Base-by-base conservation (phyloP, 768 basidiomycete species). In the Russula vinacea region DNA sequence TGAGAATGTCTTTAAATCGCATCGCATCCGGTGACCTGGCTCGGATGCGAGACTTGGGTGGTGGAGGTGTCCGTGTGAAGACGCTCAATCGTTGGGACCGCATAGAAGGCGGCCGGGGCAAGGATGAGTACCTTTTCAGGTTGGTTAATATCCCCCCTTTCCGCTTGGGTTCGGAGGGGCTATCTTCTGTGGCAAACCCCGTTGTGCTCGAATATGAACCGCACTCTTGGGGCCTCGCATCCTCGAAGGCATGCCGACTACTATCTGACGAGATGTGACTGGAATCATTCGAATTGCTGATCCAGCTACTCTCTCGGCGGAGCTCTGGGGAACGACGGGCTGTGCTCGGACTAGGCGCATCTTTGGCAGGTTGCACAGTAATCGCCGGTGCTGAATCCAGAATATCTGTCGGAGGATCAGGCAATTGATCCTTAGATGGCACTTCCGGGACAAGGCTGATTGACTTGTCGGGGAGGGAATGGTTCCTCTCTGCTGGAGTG, bases 31-130 rank as follows among this genome's bases (percentile, higher is more conserved):
- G 90, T 72, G 83, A 78, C 14, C 73, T 57, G 24, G 76, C 73
- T 49, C 71, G 79, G n/a, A 73, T 73, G 62, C 69, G 78, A 24
- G 70, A 73, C 33, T 70, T 69, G 42, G 69, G 69, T 11, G 64
- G 70, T 17, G 71, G 70, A 4, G 71, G 65, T 10, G 70, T 64
- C 22, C 70, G 60, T 7, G 68, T 56, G 24, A 60, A 35, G n/a
- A 53, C 52, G 64, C 44, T 65, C 35, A 29, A 37, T 39, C 63
- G 63, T 35, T 17, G 60, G 19, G 62, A 64, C 24, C 4, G 73
- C 58, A 69, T 64, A 32, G 88, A 89, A 7, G 88, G 87, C 8
- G 88, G 83, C 37, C 86, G 82, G 6, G 89, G 87, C 56, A 90
- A 76, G 5, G 88, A 79, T 10, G 81, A 81, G 66, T 79, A 80